Conservation (phyloP, 768 basidiomycete species). For the Rhizopogon vulgaris region DNA sequence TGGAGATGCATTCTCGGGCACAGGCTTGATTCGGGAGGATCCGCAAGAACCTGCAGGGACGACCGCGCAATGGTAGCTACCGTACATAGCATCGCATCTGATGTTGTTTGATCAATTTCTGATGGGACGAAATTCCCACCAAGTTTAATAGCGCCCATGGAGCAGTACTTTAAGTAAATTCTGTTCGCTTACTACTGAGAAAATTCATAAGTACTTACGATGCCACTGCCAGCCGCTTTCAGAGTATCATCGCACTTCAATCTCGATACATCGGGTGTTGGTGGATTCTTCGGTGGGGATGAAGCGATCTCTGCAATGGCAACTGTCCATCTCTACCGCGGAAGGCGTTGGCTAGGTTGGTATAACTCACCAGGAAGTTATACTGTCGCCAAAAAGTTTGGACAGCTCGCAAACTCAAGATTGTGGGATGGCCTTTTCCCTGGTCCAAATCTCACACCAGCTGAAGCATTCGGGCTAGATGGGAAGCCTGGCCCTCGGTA, state of each 20-base stretch:
- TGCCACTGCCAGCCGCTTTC: background rate
- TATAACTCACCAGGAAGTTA: conserved; percentile 32
- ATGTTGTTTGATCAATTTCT: too few relatives aligned
- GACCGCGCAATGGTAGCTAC: too few relatives aligned
- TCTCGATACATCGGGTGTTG: conserved; percentile 24
- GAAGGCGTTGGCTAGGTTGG: conserved; percentile 30
- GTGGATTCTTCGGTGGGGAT: conserved; percentile 30
- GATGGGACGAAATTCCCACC: too few relatives aligned
- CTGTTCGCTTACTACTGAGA: background rate
- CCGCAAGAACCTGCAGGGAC: too few relatives aligned
- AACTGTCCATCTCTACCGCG: conserved; percentile 26
- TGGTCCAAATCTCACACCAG: conserved; percentile 12
- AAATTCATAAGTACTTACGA: background rate
- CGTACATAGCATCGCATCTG: too few relatives aligned
- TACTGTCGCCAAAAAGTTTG: conserved; percentile 24
- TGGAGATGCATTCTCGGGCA: too few relatives aligned
- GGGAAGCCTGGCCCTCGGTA: conserved; percentile 23
- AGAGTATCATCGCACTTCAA: conserved; percentile 5
- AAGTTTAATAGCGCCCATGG: too few relatives aligned
- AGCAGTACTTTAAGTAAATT: background rate
- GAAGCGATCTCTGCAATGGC: conserved; percentile 31
- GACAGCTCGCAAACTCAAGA: conserved; percentile 19
- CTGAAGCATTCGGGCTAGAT: conserved; percentile 19
- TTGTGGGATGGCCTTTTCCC: conserved; percentile 22
- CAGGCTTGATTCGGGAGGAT: too few relatives aligned